Conservation (phyloP, 2,329 filamentous ascomycete species). For the Botrytis aclada region DNA sequence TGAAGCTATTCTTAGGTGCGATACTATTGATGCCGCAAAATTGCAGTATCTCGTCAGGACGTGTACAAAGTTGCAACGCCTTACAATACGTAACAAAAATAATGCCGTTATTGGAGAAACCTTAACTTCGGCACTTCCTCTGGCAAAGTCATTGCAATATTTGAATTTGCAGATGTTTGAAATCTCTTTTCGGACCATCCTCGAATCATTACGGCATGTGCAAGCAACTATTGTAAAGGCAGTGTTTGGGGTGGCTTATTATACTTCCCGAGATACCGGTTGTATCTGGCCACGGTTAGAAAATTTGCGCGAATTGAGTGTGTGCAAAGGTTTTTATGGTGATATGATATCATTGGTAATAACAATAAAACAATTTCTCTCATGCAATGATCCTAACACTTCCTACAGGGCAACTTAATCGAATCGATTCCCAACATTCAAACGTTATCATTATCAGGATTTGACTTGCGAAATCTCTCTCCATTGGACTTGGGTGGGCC, state of each 20-base stretch:
- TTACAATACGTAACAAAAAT: conserved; percentile 29
- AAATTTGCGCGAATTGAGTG: conserved; percentile 24
- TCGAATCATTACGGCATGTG: conserved; percentile 24
- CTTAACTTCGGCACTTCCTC: conserved; percentile 27
- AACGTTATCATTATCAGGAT: not conserved
- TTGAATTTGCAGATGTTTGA: conserved; percentile 23
- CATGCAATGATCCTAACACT: not conserved
- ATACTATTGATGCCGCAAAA: conserved; percentile 26
- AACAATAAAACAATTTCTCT: not conserved
- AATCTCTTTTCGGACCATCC: conserved; percentile 23
- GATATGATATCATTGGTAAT: not conserved
- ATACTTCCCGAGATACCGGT: conserved; percentile 12
- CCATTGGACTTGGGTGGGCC: not conserved
- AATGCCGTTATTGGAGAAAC: conserved; percentile 30
- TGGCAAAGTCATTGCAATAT: conserved; percentile 26
- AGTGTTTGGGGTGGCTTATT: conserved; percentile 20
- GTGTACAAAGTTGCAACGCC: conserved; percentile 31
- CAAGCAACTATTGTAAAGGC: conserved; percentile 27
- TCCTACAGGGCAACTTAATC: not conserved
- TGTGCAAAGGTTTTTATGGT: not conserved
- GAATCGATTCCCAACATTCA: conserved; percentile 11
- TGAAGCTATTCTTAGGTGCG: conserved; percentile 29
- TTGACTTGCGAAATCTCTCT: not conserved
- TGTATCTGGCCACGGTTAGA: conserved; percentile 20
- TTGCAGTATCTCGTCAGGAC: conserved; percentile 29